Evolutionary conservation across 108 stramenopile species (phyloP), one percentile per base, ranked within the genome.

Genomic region (Skeletonema marinoi): DNA sequence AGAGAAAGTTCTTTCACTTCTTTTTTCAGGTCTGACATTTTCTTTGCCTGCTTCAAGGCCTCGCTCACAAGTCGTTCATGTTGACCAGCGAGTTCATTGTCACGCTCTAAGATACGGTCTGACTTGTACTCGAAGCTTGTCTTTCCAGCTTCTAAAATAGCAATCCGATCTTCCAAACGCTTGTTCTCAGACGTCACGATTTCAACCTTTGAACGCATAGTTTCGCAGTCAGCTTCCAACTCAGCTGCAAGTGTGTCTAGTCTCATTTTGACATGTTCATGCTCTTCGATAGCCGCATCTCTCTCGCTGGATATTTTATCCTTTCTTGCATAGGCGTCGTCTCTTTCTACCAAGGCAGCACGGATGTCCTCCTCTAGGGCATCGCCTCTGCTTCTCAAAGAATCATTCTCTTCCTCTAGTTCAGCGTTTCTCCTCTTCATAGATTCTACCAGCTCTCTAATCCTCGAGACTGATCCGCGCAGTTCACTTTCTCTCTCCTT

Each of bases 41-140:
- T 46, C 51, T 17, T 67, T 14, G 65, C 13, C 56, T 65, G 64
- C 32, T 72, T 68, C 10, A 61, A 68, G 36, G 56, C 72, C 59
- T 78, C 60, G 1, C 59, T 60, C 48, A 21, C 35, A 11, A 78
- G 60, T 32, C 31, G 64, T 4, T 78, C 71, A 64, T 72, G 44
- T 60, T 72, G 59, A 25, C 78, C 64, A 25, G 46, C 33, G 21
- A 72, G 51, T 8, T 60, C 59, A 72, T 73, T 78, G 56, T 80
- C 79, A 44, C 73, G 62, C 46, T 81, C 73, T 19, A 81, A 58
- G 19, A 81, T 81, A 21, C 80, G 51, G 65, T 81, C 80, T 17
- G 80, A 73, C 58, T 81, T 81, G 19, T 66, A 21, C 60, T 81
- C 73, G 36, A 81, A 36, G 63, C 80, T 81, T 21, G 62, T 56